A percentile compares a stretch with the other conserved stretches of the same genome.
These are phyloP conservation scores for Zymoseptoria crescenta DNA, from an alignment of 2,329 filamentous ascomycete species.

Conservation along the genomic window DNA sequence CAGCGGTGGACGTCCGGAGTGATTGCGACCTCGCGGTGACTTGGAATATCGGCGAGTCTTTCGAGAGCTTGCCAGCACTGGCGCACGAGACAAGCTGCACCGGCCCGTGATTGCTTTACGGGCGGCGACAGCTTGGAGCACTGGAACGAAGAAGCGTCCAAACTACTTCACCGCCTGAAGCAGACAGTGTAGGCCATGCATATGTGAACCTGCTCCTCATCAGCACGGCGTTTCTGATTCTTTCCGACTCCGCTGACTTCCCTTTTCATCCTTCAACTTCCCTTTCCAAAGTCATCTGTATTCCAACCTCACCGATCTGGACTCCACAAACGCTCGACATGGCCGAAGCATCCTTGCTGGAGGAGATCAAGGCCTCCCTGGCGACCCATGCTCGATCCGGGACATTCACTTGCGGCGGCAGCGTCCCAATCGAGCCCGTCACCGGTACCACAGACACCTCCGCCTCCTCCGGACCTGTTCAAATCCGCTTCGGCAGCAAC, in stretches of 20 bases:
- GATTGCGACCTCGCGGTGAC: neutral
- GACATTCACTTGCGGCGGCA: slow-evolving; percentile 5
- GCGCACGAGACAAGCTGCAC: neutral
- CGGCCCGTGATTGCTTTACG: neutral
- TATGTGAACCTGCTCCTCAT: too few species aligned
- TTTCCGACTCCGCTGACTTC: too few species aligned
- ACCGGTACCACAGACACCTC: neutral
- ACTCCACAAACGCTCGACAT: neutral
- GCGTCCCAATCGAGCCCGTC: neutral
- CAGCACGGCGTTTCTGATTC: too few species aligned
- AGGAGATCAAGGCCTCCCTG: slow-evolving; percentile 2
- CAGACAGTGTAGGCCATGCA: too few species aligned
- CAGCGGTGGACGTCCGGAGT: neutral
- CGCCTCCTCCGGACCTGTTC: neutral
- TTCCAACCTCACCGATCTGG: neutral
- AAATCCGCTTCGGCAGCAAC: slow-evolving; percentile 4
- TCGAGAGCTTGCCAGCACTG: neutral
- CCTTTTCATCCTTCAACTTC: neutral
- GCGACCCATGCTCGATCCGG: slow-evolving; percentile 2
- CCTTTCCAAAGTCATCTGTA: neutral
- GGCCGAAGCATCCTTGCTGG: neutral
- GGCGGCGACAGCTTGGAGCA: neutral
- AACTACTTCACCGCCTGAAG: neutral
- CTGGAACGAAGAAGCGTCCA: neutral
- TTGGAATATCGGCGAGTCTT: neutral